phyloP scores from a whole-genome alignment of 306 rosid genomes.

The Rosa persica region DNA sequence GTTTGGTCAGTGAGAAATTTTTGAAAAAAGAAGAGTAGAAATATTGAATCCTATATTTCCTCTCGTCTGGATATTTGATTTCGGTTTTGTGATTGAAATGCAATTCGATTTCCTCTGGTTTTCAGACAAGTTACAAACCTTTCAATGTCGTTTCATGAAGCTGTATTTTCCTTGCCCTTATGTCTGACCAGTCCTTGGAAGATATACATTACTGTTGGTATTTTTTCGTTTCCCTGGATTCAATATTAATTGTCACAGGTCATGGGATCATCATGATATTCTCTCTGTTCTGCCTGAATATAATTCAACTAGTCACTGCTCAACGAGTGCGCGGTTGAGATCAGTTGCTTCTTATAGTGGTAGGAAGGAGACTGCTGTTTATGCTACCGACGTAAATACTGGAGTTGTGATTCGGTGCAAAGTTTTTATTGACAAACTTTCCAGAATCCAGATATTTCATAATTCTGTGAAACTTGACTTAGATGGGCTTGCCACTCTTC shows the following conservation, averaged over 20 bases:
- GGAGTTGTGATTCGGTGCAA: slow-evolving; percentile 84
- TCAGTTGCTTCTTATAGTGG: slow-evolving; percentile 84
- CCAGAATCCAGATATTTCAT: slow-evolving; percentile 88
- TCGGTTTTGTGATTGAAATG: neutral
- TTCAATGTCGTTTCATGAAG: neutral
- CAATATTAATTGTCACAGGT: slow-evolving; percentile 43
- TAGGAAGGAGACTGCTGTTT: slow-evolving; percentile 93
- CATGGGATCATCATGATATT: slow-evolving; percentile 97
- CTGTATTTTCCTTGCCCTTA: neutral
- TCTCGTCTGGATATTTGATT: neutral
- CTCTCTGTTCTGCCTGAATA: slow-evolving; percentile 78
- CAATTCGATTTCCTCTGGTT: neutral
- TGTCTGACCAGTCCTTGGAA: neutral
- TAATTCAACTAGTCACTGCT: slow-evolving; percentile 73
- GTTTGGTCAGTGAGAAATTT: neutral
- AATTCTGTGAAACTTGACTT: slow-evolving; percentile 87
- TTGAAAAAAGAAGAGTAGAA: neutral
- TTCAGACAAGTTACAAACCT: too few relatives aligned
- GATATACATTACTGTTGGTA: neutral
- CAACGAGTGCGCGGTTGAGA: slow-evolving; percentile 80
- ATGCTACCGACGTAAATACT: slow-evolving; percentile 71
- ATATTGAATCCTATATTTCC: neutral
- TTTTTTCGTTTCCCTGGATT: neutral
- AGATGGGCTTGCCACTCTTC: slow-evolving; percentile 93
- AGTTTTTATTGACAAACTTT: slow-evolving; percentile 83